Percentiles rank a stretch among this genome's conserved stretches.
Evolutionary conservation across 2,329 filamentous ascomycete species (phyloP).

Genomic region (Coleophoma eucalyptorum): DNA sequence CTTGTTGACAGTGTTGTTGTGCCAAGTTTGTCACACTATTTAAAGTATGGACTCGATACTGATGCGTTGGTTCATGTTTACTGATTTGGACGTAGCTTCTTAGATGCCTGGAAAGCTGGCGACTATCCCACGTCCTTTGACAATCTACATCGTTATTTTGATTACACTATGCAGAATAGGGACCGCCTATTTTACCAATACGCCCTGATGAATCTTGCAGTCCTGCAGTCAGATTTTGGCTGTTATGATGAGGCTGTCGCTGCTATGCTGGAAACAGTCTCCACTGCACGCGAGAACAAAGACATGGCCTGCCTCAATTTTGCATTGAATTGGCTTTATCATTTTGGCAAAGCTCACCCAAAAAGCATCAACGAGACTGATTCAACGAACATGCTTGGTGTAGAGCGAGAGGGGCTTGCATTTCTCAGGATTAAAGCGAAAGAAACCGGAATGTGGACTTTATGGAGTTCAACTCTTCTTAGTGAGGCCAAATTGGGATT

Average conservation of each 20-base stretch:
- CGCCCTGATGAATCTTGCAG: conserved; percentile 86
- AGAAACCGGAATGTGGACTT: conserved; percentile 79
- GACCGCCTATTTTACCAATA: conserved; percentile 91
- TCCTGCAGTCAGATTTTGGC: conserved; percentile 92
- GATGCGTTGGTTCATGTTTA: no score
- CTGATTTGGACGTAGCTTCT: conserved; percentile 54
- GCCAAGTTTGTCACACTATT: conserved; percentile 72
- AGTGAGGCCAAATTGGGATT: conserved; percentile 82
- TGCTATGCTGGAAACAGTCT: conserved; percentile 91
- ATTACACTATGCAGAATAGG: conserved; percentile 86
- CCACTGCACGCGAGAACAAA: conserved; percentile 89
- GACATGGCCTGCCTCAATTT: conserved; percentile 94
- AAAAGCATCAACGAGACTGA: conserved; percentile 67
- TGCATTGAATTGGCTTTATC: conserved; percentile 91
- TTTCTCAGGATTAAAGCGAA: conserved; percentile 85
- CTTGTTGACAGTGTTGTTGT: conserved; percentile 63
- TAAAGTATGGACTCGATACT: conserved; percentile 47
- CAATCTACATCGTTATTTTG: conserved; percentile 89
- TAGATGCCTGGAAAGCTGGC: conserved; percentile 88
- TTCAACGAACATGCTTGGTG: conserved; percentile 69
- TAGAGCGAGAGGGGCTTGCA: conserved; percentile 74
- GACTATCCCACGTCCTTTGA: conserved; percentile 91
- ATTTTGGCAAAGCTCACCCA: conserved; percentile 85
- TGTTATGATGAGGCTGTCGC: conserved; percentile 87
- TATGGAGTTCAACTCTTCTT: conserved; percentile 79